Evolutionary conservation across 495 filamentous ascomycete species (phyloP).

Genomic region (Tuber borchii): DNA sequence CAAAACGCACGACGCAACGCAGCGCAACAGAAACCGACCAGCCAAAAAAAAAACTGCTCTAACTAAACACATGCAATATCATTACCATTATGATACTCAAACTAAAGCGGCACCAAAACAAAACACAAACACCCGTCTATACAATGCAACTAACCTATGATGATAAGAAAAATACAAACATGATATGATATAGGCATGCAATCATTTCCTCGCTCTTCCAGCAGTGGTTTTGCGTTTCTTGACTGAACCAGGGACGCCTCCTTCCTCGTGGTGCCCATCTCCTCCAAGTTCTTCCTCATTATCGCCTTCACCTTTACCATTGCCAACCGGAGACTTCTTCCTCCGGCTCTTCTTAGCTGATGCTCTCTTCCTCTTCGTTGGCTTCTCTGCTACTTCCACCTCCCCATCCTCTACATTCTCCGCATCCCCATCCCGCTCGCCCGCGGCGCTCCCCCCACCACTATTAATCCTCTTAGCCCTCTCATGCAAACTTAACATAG

Average conservation of each 20-base stretch:
- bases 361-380: constrained; percentile 25
- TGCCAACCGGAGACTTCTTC: constrained; percentile 5
- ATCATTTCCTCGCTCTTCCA: background rate
- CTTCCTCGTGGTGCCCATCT: constrained; percentile 40
- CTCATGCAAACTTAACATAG: constrained; percentile 61
- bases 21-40: background rate
- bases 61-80: background rate
- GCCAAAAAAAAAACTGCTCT: background rate
- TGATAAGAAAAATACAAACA: background rate
- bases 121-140: background rate
- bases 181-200: background rate
- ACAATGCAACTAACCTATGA: background rate
- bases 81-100: background rate
- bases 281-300: background rate
- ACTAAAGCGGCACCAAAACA: background rate
- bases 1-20: background rate
- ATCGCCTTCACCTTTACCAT: background rate
- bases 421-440: background rate
- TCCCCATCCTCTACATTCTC: constrained; percentile 8
- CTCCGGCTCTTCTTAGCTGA: constrained; percentile 10
- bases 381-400: constrained; percentile 15
- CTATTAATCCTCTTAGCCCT: constrained; percentile 43
- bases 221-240: constrained; percentile 44
- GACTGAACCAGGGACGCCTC: constrained; percentile 43
- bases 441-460: background rate